These are phyloP conservation scores for Cladorrhinum samala DNA, from an alignment of 495 filamentous ascomycete species.

Conservation along the genomic window DNA sequence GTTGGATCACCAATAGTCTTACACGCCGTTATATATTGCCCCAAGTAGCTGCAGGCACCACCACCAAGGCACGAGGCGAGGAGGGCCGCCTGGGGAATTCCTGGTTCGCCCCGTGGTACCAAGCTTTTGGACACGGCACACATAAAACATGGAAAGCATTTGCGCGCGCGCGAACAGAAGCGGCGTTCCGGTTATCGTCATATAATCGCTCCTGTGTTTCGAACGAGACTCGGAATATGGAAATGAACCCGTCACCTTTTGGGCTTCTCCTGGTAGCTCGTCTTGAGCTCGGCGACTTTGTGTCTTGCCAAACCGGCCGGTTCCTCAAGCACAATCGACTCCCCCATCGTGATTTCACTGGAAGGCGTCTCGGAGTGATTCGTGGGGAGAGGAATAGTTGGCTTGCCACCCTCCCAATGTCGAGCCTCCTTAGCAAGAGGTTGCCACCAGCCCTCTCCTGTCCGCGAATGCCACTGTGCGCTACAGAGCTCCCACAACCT, in stretches of 20 bases:
- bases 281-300: background rate
- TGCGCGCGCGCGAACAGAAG: too few species aligned
- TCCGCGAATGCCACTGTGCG: conserved; percentile 54
- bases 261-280: background rate
- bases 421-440: conserved; percentile 53
- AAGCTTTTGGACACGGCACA: too few species aligned
- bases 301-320: conserved; percentile 33
- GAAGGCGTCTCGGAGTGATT: background rate
- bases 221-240: too few species aligned
- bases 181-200: too few species aligned
- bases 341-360: conserved; percentile 32
- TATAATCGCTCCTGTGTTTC: too few species aligned
- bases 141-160: too few species aligned
- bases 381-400: conserved; percentile 17
- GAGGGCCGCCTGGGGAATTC: too few species aligned
- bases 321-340: conserved; percentile 35
- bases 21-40: too few species aligned
- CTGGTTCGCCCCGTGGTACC: too few species aligned
- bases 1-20: too few species aligned
- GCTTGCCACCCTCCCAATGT: conserved; percentile 48
- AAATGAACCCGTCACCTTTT: background rate
- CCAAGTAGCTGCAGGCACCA: too few species aligned
- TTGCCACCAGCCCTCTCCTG: conserved; percentile 57
- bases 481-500: conserved; percentile 68
- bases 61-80: too few species aligned